Conservation (phyloP, 1,284 basidiomycete species). For the Ganoderma meredithae region DNA sequence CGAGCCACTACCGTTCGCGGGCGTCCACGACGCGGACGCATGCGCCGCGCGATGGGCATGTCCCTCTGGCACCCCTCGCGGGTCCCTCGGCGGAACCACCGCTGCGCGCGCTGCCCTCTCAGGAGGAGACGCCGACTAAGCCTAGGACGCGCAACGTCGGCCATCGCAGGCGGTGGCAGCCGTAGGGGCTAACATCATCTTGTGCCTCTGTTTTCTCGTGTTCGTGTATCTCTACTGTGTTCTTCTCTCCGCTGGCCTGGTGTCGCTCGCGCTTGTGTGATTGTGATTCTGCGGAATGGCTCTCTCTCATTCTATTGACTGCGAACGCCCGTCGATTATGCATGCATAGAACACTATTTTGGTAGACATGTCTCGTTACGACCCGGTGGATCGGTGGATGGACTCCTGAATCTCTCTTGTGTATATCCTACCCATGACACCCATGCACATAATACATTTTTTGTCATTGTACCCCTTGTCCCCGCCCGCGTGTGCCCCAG, state of each 20-base stretch:
- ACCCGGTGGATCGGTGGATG: constrained; percentile 23
- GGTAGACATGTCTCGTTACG: constrained; percentile 29
- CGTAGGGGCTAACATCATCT: constrained; percentile 14
- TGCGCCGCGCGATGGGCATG: constrained; percentile 16
- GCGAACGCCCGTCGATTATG: constrained; percentile 15
- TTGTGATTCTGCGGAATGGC: constrained; percentile 15
- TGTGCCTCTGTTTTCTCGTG: neutral
- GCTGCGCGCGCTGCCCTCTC: constrained; percentile 42
- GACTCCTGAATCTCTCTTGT: constrained; percentile 18
- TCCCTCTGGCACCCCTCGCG: constrained; percentile 16
- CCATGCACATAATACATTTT: constrained; percentile 26
- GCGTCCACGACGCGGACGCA: constrained; percentile 20
- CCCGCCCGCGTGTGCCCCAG: neutral
- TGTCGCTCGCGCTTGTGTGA: constrained; percentile 21
- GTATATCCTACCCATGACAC: constrained; percentile 28
- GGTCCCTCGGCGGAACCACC: constrained; percentile 33
- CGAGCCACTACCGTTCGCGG: constrained; percentile 27
- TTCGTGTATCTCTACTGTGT: constrained; percentile 16
- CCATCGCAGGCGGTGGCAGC: constrained; percentile 41
- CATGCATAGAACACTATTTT: constrained; percentile 22
- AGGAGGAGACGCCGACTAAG: constrained; percentile 70
- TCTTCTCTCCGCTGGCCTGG: constrained; percentile 12
- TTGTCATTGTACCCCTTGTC: neutral
- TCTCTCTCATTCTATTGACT: constrained; percentile 12
- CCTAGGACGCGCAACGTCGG: constrained; percentile 55